Base-by-base conservation (phyloP, 371 early-diverging fungal genomes). In the Rhizopus arrhizus region DNA sequence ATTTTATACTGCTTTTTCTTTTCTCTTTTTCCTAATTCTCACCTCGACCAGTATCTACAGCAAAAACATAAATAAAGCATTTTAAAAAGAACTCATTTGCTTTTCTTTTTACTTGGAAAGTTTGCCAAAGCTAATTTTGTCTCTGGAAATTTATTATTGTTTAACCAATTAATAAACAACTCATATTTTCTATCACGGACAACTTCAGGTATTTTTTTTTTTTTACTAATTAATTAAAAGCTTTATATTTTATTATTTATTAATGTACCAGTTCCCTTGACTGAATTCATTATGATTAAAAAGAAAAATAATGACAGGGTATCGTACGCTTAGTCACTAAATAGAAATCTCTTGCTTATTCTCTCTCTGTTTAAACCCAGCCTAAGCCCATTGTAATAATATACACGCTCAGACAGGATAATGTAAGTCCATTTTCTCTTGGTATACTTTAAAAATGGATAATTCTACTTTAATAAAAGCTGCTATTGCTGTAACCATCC, bases 21-120 rank as follows among this genome's bases (percentile, higher is more conserved):
- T 47, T 34, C 53, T 28, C 58, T 32, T 35, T 36, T 16, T 10
- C 33, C 7, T 38, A 49, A 34, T 22, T 38, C 3, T 35, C 59
- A 72, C 79, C 85, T 75, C 85, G 78, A 54, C 85, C 85, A 55
- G 85, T 84, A 56, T 82, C 85, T 84, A 60, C 36, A 6, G 36
- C 22, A 45, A 6, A 43, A 46, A 12, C 28, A 9, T 64, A 34
- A 49, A 33, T 50, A 36, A 49, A 50, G 7, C 49, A 53, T 32
- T 32, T 28, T 41, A 46, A 16, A 16, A 33, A 22, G 1, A 57
- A 32, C 28, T 38, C 50, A 50, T 46, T 48, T 28, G 38, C 42
- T 12, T 10, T 35, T 12, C n/a, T 58, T 53, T 64, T 61, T 76
- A 80, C 85, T 75, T 58, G 78, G 62, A 54, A 85, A 85, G 45